phyloP scores from a whole-genome alignment of 2,329 filamentous ascomycete genomes.

The Xylariaceae sp. region DNA sequence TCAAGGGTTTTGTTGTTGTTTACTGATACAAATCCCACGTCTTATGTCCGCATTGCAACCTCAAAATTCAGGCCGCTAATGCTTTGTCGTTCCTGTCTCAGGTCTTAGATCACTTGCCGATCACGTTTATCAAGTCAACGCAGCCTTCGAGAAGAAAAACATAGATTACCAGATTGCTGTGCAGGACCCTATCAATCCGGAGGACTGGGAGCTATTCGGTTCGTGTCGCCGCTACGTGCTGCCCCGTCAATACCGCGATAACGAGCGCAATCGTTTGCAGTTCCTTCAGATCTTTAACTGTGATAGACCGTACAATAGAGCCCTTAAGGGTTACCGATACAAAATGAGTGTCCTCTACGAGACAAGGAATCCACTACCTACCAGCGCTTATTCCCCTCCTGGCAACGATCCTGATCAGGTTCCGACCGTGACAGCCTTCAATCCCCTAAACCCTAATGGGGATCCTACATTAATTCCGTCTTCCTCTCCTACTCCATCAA shows the following conservation, averaged over 20 bases:
- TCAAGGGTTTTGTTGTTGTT: too few species aligned
- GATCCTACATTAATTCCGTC: slow-evolving; percentile 27
- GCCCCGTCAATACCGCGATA: slow-evolving; percentile 21
- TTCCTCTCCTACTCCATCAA: slow-evolving; percentile 19
- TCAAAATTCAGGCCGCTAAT: slow-evolving; percentile 25
- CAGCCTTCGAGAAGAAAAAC: slow-evolving; percentile 16
- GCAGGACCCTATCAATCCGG: slow-evolving; percentile 5
- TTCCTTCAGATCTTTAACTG: slow-evolving; percentile 37
- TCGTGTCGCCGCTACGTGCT: slow-evolving; percentile 29
- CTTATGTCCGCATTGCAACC: slow-evolving; percentile 4
- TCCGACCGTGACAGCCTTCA: slow-evolving; percentile 43
- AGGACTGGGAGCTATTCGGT: slow-evolving; percentile 4
- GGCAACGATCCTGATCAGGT: slow-evolving; percentile 39
- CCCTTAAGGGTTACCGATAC: slow-evolving; percentile 23
- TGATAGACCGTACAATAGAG: slow-evolving; percentile 26
- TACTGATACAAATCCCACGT: not conserved
- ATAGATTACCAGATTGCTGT: slow-evolving; percentile 19
- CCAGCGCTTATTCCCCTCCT: slow-evolving; percentile 47
- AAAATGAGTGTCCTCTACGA: slow-evolving; percentile 52
- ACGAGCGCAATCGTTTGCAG: slow-evolving; percentile 40
- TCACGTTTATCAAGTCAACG: slow-evolving; percentile 21
- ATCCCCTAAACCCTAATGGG: slow-evolving; percentile 34
- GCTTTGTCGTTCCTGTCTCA: slow-evolving; percentile 1
- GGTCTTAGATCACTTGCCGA: slow-evolving; percentile 19
- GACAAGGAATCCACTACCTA: slow-evolving; percentile 40